Evolutionary conservation across 75 land plant genomes (phyloP), one percentile per base, ranked within the genome.

Genomic region (Cryptomeria japonica): DNA sequence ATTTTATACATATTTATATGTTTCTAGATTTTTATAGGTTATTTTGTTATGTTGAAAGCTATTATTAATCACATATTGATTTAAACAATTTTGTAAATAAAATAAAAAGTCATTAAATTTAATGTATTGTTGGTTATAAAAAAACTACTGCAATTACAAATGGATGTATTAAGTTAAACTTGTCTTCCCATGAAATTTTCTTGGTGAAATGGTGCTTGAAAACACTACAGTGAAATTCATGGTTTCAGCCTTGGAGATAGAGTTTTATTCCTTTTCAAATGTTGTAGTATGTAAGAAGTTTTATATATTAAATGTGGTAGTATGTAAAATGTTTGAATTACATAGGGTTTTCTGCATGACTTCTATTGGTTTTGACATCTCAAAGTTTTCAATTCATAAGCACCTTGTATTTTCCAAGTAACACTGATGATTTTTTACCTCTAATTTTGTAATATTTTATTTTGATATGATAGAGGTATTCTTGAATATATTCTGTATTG

Each of bases 161-260:
- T n/a, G n/a, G n/a, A n/a, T n/a, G n/a, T n/a, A n/a, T n/a, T n/a
- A n/a, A 58, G 97, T 96, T 68, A 98, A 98, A 89, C 93, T 98
- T 70, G 92, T 98, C 25, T 98, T 96, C 70, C 99, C 99, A 9
- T 90, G 98, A 84, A 92, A 97, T 85, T 89, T 97, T 89, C 75
- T 96, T n/a, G 96, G 96, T 84, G 92, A 94, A 53, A 49, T 42
- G 5, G 84, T 91, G 64, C 89, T 93, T 78, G 91, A 90, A 46
- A 86, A 85, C 15, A 88, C 55, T 86, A 88, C 86, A 18, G 36
- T 58, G 25, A 96, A 98, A 49, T 96, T 85, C 89, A 92, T 96
- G 93, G 96, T 98, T 94, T 98, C 76, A 98, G 99, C 38, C 96
- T 98, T 53, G 99, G 98, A 85, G 98, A 98, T 93, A 95, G 96